Conservation (phyloP, 2,329 filamentous ascomycete genomes). For the Saccharata proteae region DNA sequence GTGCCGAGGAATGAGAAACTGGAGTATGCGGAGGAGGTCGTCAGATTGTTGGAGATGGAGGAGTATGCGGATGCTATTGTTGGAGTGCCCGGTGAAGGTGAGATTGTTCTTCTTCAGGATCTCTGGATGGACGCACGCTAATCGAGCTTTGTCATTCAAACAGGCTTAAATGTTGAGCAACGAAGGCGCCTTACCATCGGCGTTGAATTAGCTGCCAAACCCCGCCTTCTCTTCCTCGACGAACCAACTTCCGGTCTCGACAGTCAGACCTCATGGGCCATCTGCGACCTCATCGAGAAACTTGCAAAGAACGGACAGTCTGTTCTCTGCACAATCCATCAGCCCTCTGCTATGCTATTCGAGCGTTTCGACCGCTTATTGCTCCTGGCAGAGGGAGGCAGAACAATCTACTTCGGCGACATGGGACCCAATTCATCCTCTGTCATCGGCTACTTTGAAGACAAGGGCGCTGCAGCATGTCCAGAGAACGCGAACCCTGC, state of each 20-base stretch:
- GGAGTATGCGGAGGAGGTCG: constrained; percentile 80
- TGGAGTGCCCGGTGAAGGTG: constrained; percentile 76
- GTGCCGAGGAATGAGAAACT: constrained; percentile 67
- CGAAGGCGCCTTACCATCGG: constrained; percentile 77
- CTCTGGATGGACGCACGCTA: constrained; percentile 45
- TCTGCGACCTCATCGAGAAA: constrained; percentile 78
- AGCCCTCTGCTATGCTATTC: constrained; percentile 92
- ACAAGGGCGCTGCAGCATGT: neutral
- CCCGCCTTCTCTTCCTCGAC: constrained; percentile 81
- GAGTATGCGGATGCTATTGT: constrained; percentile 83
- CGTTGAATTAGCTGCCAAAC: constrained; percentile 91
- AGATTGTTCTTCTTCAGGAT: too few species aligned
- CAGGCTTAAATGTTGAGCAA: constrained; percentile 45
- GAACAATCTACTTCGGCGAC: constrained; percentile 71
- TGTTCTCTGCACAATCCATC: constrained; percentile 94
- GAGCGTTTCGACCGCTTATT: constrained; percentile 77
- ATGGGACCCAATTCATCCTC: constrained; percentile 59
- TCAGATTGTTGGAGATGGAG: constrained; percentile 81
- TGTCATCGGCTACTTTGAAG: constrained; percentile 50
- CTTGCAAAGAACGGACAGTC: constrained; percentile 81
- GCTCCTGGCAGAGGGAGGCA: constrained; percentile 64
- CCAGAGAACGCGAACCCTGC: constrained; percentile 46
- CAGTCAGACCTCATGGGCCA: constrained; percentile 87
- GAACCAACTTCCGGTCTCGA: constrained; percentile 93
- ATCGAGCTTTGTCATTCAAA: neutral